Percentiles rank a stretch among this genome's conserved stretches.
These are phyloP conservation scores for Chlorociboria aeruginascens DNA, from an alignment of 495 filamentous ascomycete species.

Conservation along the genomic window DNA sequence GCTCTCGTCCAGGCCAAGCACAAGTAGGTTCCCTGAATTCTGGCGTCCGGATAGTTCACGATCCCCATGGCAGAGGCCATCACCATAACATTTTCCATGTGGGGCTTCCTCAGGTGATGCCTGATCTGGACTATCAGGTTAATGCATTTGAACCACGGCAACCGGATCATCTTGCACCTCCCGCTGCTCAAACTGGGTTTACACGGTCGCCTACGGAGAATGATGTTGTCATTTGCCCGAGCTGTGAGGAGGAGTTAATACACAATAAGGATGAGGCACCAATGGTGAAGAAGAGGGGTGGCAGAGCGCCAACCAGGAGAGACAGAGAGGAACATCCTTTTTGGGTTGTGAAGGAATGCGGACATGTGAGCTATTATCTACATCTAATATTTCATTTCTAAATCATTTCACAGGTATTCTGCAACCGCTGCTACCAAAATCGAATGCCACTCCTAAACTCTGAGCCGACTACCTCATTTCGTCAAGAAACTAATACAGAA, in stretches of 20 bases:
- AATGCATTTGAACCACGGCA: slow-evolving; percentile 19
- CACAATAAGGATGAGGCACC: slow-evolving; percentile 37
- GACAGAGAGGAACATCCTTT: slow-evolving; percentile 43
- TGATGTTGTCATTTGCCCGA: slow-evolving; percentile 57
- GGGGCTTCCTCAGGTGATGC: slow-evolving; percentile 10
- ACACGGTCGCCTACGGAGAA: slow-evolving; percentile 50
- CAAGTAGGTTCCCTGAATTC: too few species aligned
- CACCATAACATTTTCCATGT: too few species aligned
- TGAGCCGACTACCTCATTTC: slow-evolving; percentile 27
- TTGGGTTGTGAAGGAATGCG: slow-evolving; percentile 62
- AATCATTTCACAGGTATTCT: slow-evolving; percentile 47
- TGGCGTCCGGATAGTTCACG: too few species aligned
- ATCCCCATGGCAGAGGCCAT: too few species aligned
- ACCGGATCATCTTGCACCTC: slow-evolving; percentile 44
- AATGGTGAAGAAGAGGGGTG: slow-evolving; percentile 19
- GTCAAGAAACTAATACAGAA: slow-evolving; percentile 11
- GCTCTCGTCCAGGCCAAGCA: too few species aligned
- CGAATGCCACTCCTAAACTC: slow-evolving; percentile 30
- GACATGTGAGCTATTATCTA: slow-evolving; percentile 49
- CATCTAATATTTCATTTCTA: neutral
- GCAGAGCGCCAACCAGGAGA: slow-evolving; percentile 12
- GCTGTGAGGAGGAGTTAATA: slow-evolving; percentile 58
- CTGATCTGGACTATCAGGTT: slow-evolving; percentile 22
- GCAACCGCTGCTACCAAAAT: slow-evolving; percentile 50
- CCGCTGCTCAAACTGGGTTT: slow-evolving; percentile 45